Evolutionary conservation across 83 land plant genomes (phyloP).

Genomic region (Larix sibirica): DNA sequence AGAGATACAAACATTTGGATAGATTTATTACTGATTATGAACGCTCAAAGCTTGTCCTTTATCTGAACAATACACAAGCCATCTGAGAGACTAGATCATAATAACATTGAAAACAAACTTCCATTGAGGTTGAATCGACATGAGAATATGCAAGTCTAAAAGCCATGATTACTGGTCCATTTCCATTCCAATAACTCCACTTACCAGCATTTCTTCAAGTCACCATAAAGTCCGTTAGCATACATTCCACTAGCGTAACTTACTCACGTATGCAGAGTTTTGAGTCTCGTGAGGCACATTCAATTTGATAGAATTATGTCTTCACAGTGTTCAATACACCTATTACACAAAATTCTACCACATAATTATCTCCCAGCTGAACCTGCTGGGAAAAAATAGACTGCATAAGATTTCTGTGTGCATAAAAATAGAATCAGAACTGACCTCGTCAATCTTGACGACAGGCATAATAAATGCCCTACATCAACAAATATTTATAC

Average conservation of each 20-base stretch:
- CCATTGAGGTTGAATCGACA: not conserved
- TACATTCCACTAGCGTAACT: not conserved
- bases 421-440: not conserved
- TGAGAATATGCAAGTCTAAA: not conserved
- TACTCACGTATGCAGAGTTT: not conserved
- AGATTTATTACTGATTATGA: not conserved
- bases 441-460: not conserved
- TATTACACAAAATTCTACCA: not conserved
- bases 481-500: not conserved
- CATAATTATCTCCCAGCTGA: not conserved
- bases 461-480: not conserved
- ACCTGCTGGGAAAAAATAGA: not conserved
- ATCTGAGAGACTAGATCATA: not conserved
- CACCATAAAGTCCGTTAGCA: not conserved
- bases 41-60: not conserved
- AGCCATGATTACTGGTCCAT: not conserved
- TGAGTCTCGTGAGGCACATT: not conserved
- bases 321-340: not conserved
- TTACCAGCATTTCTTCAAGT: not conserved
- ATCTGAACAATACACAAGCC: not conserved
- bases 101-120: not conserved
- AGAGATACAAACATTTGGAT: not conserved
- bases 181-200: not conserved
- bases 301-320: not conserved
- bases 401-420: not conserved